These are phyloP conservation scores for Potentilla sterilis DNA, from an alignment of 306 rosid species.

Conservation along the genomic window DNA sequence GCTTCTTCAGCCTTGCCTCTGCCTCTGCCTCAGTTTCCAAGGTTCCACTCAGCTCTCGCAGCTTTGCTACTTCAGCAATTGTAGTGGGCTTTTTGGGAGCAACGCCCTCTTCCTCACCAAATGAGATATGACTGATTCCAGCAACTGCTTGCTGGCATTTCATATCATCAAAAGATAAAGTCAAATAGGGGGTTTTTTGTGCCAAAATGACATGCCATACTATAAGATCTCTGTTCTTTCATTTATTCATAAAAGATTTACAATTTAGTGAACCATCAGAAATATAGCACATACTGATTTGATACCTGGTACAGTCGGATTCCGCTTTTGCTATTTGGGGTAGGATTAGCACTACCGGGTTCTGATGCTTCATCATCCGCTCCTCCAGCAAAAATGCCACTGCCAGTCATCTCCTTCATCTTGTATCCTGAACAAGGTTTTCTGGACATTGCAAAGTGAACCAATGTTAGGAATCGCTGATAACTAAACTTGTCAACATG, in stretches of 20 bases:
- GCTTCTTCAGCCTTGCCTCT: conserved; percentile 69
- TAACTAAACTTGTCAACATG: not conserved
- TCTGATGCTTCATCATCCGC: conserved; percentile 61
- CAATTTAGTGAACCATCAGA: not conserved
- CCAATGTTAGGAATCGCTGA: conserved; percentile 25
- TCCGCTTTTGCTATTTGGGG: conserved; percentile 62
- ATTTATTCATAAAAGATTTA: not conserved
- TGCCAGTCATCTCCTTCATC: conserved; percentile 98
- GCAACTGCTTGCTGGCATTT: conserved; percentile 71
- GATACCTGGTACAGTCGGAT: conserved; percentile 92
- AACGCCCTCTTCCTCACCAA: conserved; percentile 71
- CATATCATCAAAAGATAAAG: conserved; percentile 20
- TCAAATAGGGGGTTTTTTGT: conserved; percentile 3
- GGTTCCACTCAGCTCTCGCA: conserved; percentile 93
- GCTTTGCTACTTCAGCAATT: conserved; percentile 92
- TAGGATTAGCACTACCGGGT: conserved; percentile 52
- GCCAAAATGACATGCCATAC: not conserved
- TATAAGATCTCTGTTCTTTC: not conserved
- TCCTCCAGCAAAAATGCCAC: conserved; percentile 76
- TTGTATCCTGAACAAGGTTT: conserved; percentile 91
- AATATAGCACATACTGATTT: not conserved
- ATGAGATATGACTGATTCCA: conserved; percentile 95
- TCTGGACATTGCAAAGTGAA: conserved; percentile 43
- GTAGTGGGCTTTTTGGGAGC: conserved; percentile 76
- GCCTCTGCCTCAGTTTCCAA: conserved; percentile 76